Base-by-base conservation (phyloP, 108 stramenopile genomes). In the Mediolabrus comicus region DNA sequence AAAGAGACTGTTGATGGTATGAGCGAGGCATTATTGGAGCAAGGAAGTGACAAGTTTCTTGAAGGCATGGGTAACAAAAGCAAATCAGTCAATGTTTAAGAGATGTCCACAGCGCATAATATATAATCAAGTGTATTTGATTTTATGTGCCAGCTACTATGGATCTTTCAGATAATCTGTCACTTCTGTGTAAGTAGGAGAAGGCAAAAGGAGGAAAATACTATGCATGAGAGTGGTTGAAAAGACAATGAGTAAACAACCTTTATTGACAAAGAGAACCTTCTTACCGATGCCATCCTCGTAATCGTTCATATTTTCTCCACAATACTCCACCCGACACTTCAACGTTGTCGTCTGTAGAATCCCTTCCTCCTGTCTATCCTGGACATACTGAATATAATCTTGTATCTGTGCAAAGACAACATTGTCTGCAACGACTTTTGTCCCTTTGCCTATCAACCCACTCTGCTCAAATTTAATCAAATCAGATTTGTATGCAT, bases 381-480 rank as follows among this genome's bases (percentile, higher is more conserved):
- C 25, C 4, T 71, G 59, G 10, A 96, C 80, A 81, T 90, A 85
- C 3, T 68, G 43, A n/a, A 87, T 61, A 67, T 96, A 96, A 32
- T 90, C 80, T 29, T 88, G 59, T 26, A 95, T 87, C 5, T 74
- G 52, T 13, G 81, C 85, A 71, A 90, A 86, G 13, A 97, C 8
- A 2, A 97, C 91, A 83, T 97, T 97, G 65, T 97, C 96, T 4
- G 96, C 96, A 19, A 87, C 87, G 5, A 97, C 94, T 62, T 72
- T 69, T 4, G 79, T 69, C 11, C 89, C 88, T 3, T 52, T 19
- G 19, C 63, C 55, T 10, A 92, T 75, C 56, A 83, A 52, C 4
- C 75, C 74, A 1, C 67, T 54, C 6, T 29, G 11, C 71, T 92
- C 90, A n/a, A 95, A 58, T 39, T 77, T 69, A 51, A 65, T 51